These are phyloP conservation scores for Primulina tabacum DNA, from an alignment of 257 asterid species.

Conservation along the genomic window DNA sequence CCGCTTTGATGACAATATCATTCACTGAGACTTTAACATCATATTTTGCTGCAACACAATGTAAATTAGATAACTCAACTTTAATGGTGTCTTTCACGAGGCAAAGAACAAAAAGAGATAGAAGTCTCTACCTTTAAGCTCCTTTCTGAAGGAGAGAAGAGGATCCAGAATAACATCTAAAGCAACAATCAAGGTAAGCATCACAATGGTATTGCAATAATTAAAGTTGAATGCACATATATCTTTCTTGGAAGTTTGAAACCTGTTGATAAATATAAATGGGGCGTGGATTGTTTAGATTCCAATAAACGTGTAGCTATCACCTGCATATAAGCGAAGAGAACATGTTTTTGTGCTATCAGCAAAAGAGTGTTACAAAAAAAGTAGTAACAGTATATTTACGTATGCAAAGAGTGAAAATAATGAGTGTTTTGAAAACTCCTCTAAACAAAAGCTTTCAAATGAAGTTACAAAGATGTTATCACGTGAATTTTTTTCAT, in stretches of 20 bases:
- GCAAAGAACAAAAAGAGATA: slow-evolving; percentile 20
- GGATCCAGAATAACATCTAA: slow-evolving; percentile 94
- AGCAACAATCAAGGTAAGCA: slow-evolving; percentile 30
- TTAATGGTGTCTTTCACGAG: slow-evolving; percentile 23
- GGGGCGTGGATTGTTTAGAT: slow-evolving; percentile 93
- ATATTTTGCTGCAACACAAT: slow-evolving; percentile 60
- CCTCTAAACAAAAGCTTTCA: slow-evolving; percentile 6
- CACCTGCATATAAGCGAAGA: slow-evolving; percentile 49
- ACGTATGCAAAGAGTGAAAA: not conserved
- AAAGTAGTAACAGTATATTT: slow-evolving; percentile 13
- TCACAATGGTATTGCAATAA: slow-evolving; percentile 25
- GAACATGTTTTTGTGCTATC: slow-evolving; percentile 7
- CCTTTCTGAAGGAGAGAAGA: slow-evolving; percentile 89
- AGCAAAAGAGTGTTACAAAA: slow-evolving; percentile 15
- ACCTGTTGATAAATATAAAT: slow-evolving; percentile 94
- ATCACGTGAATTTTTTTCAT: not conserved
- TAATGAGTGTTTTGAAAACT: not conserved
- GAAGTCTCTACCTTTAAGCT: slow-evolving; percentile 73
- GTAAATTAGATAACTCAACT: slow-evolving; percentile 28
- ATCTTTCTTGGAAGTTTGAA: slow-evolving; percentile 10
- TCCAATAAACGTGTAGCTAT: slow-evolving; percentile 93
- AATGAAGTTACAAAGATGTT: slow-evolving; percentile 6
- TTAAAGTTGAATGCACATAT: slow-evolving; percentile 22
- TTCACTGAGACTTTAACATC: slow-evolving; percentile 91
- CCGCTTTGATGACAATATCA: slow-evolving; percentile 90